Base-by-base conservation (phyloP, 2,329 filamentous ascomycete genomes). In the Fusarium zealandicum region DNA sequence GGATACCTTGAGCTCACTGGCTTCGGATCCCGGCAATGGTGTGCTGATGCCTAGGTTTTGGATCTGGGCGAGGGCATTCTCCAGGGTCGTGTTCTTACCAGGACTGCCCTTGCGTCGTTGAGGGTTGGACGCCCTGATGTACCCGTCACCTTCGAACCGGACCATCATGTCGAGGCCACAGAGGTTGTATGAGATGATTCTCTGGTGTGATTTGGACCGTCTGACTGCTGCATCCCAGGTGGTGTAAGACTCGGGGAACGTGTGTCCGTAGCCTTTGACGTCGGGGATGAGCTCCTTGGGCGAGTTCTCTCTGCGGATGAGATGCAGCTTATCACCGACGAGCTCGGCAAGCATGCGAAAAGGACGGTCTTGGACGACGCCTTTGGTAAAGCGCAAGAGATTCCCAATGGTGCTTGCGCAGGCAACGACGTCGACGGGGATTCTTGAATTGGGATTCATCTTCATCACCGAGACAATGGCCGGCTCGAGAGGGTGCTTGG, bases 171-270 rank as follows among this genome's bases (percentile, higher is more conserved):
- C 55, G 32, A 72, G 59, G 7, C 54, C 64, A 0, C 76, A 84
- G 60, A 90, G 83, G 0, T 72, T 54, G 56, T 90, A 90, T 3
- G 72, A 70, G 1, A 90, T 63, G 7, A 90, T 65, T 2, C 87
- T 77, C 64, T 90, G 86, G 55, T 90, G 85, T 0, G 83, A 84
- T 2, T 71, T 72, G 0, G 86, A 90, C 0, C 77, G 75, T 38
- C 75, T 77, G 0, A 85, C 80, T 1, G 77, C 77, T 0, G 62
- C 10, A 9, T 82, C 80, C 86, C 87, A 90, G 0, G 77, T 83
- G 0, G 88, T 90, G 64, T 89, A 86, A 1, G 77, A 76, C 40
- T 89, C 84, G 0, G 84, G 85, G 59, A 91, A 90, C 0, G 83
- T 79, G 61, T 90, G 86, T 0, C 87, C 87, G 61, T 78, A 89